Evolutionary conservation across 2,329 filamentous ascomycete species (phyloP), one percentile per base, ranked within the genome.

Genomic region (Fusarium tanahbumbuense): DNA sequence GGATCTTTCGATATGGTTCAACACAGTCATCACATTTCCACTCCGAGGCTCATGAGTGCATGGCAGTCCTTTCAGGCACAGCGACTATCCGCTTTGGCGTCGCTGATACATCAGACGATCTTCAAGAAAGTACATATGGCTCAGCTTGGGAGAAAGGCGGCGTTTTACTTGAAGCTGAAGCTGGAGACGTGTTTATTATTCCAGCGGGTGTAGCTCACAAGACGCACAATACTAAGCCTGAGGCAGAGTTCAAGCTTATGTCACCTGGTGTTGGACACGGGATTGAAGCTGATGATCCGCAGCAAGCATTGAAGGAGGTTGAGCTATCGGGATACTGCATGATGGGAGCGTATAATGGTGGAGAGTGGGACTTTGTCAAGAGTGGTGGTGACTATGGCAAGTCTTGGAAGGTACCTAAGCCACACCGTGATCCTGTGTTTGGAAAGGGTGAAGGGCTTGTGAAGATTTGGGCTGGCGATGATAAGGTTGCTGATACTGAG

Each of bases 21-120:
- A 86, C 86, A 0, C 87, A 88, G 60, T 53, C 73, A 15, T 86
- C 87, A 0, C 88, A 89, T 76, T 89, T 88, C 70, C 88, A 89
- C 75, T 85, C 84, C 5, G 72, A 76, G 11, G 82, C 84, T 0
- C 87, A 89, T 70, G 88, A 90, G 77, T 84, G 83, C 74, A 88
- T 89, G 85, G 83, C 80, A 22, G 86, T 89, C 1, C 79, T 88
- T 0, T 84, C 84, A 0, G 87, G 86, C 4, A 79, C 77, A 0
- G 87, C 85, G 1, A 84, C 78, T 0, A 87, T 89, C 54, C 81
- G 86, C 5, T 87, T 88, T 60, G 86, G 87, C 5, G 85, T 84
- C 6, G 86, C 83, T 0, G 86, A 88, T 61, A 82, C 82, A 0
- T 74, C 71, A 2, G 69, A 77, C 0, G 80, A 84, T 34, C 63